phyloP scores from a whole-genome alignment of 805 yeast species.

The Lachancea fermentati region DNA sequence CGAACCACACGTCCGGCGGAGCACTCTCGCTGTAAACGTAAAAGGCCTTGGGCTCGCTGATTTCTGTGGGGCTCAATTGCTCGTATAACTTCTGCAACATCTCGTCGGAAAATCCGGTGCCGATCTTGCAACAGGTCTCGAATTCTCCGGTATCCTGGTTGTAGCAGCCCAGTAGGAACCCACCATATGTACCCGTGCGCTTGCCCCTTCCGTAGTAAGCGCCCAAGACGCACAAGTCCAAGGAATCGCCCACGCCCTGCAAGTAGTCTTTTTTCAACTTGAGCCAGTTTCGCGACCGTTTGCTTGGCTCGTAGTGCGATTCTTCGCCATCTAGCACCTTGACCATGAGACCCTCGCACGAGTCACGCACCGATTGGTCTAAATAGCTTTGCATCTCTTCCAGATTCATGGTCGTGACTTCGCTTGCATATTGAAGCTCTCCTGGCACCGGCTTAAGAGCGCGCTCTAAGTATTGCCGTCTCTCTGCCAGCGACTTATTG shows the following conservation, averaged over 20 bases:
- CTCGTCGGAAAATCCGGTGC: constrained; percentile 94
- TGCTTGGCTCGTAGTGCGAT: constrained; percentile 87
- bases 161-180: constrained; percentile 84
- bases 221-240: constrained; percentile 89
- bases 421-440: constrained; percentile 75
- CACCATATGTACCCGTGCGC: constrained; percentile 93
- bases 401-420: constrained; percentile 60
- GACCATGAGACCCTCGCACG: constrained; percentile 96
- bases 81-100: constrained; percentile 56
- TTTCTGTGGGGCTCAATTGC: constrained; percentile 61
- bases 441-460: constrained; percentile 62
- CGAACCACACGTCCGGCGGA: constrained; percentile 91
- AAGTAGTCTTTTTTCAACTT: constrained; percentile 92
- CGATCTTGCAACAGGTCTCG: constrained; percentile 94
- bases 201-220: constrained; percentile 93
- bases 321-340: constrained; percentile 79
- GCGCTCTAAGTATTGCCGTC: constrained; percentile 56
- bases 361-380: constrained; percentile 81
- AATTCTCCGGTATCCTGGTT: constrained; percentile 88
- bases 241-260: constrained; percentile 92
- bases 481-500: constrained; percentile 57
- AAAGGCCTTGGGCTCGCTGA: constrained; percentile 57
- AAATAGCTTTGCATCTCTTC: constrained; percentile 76
- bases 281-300: constrained; percentile 92
- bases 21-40: constrained; percentile 67